Evolutionary conservation across 2,329 filamentous ascomycete genomes (phyloP).

Genomic region (Aspergillus fijiensis): DNA sequence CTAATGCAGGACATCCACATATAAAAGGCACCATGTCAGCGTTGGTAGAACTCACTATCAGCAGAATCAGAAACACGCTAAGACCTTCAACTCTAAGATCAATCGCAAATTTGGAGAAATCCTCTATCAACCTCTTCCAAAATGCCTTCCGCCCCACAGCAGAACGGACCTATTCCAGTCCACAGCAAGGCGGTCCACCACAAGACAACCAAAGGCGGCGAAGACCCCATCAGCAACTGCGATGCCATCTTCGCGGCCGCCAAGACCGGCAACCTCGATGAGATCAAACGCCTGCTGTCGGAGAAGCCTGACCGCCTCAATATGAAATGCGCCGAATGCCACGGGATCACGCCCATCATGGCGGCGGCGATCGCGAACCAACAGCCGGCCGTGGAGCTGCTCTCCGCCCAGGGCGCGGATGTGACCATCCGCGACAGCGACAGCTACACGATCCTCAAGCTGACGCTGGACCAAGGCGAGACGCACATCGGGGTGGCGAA

Average conservation of each 20-base stretch:
- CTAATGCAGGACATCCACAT: not conserved
- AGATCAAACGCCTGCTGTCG: not conserved
- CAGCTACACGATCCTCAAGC: conserved; percentile 12
- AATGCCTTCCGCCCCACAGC: not conserved
- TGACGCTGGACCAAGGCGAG: not conserved
- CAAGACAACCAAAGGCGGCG: not conserved
- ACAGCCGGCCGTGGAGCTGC: not conserved
- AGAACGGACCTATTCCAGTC: not conserved
- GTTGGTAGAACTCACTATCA: not conserved
- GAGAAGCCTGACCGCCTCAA: not conserved
- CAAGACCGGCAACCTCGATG: not conserved
- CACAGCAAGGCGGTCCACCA: not conserved
- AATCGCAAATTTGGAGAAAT: not conserved
- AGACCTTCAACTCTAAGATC: not conserved
- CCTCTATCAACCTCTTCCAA: not conserved
- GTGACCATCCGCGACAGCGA: conserved; percentile 4
- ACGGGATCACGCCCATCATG: conserved; percentile 8
- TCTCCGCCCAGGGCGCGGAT: not conserved
- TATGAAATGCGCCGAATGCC: not conserved
- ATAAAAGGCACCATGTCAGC: not conserved
- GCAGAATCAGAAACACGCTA: not conserved
- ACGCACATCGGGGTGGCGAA: not conserved
- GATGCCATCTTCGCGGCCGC: not conserved
- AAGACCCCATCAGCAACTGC: not conserved
- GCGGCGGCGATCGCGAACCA: conserved; percentile 7